Base-by-base conservation (phyloP, 2,329 filamentous ascomycete genomes). In the Talaromyces marneffei region DNA sequence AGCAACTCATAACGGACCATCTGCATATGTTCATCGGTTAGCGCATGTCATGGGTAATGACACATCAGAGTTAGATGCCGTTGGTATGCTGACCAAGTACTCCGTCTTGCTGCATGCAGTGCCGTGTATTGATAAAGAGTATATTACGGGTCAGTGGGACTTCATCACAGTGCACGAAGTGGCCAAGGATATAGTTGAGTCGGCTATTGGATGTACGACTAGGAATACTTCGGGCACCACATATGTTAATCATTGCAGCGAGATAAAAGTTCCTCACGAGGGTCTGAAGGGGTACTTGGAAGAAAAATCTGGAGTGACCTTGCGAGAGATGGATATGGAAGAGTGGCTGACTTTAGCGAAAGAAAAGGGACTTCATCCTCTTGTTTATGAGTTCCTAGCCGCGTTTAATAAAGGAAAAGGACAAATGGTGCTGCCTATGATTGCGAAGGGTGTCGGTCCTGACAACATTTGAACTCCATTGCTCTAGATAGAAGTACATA, bases 361-460 rank as follows among this genome's bases (percentile, higher is more conserved):
- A 2, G 55, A 10, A 18, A 57, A 16, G 8, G 55, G 55, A 9
- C 55, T 57, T 48, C 55, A 57, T 57, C 40, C 55, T 12, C 29
- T 57, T 9, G 40, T 57, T 7, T 35, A 46, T 23, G 55, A 57
- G 27, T 57, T 57, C 12, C 4, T 57, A 2, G 27, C 27, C 1
- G 27, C 55, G 5, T 48, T 57, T 20, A 18, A 48, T 8, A 18
- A 46, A 9, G 40, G 55, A 48, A 7, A 27, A 46, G 40, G 55
- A 4, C 20, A 57, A 7, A 46, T 57, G 18, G 55, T 57, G 18
- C 29, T 57, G 4, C 55, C 55, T 31, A 35, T 57, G 16, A 57
- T 57, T 35, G 55, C 27, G 23, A 57, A 57, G 20, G 40, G 69
- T 85, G 14, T 27, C 25, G 25, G 25, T 29, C 12, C 42, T 12